Base-by-base conservation (phyloP, 371 early-diverging fungal genomes). In the Paraphysoderma sedebokerense region DNA sequence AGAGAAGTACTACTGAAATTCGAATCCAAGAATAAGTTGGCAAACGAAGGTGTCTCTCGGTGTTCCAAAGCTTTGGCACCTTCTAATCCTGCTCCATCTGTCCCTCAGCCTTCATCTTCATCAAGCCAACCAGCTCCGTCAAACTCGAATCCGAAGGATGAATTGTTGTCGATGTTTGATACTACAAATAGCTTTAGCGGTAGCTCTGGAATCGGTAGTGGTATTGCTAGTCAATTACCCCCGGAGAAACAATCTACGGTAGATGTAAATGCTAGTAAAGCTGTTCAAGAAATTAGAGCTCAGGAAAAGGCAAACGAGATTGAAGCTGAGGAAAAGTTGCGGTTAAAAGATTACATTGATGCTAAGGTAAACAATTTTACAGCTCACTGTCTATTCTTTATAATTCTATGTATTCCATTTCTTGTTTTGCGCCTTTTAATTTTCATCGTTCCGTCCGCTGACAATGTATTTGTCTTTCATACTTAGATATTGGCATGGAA, bases 281-380 rank as follows among this genome's bases (percentile, higher is more conserved):
- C 57, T 0, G 81, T 87, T 29, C 58, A 67, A 17, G 72, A 69
- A 46, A 65, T 92, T 61, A 76, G 92, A 5, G 76, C 66, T 12
- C 72, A 78, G 50, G 82, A 84, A 24, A 66, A 68, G 33, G 63
- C 67, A 38, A 68, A 66, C 45, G 87, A 82, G 45, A 59, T 62
- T 2, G 90, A 93, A 36, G 92, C 90, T 17, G 77, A 73, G 4
- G 70, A 81, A 55, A 74, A 76, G 38, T 54, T 92, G 44, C 62
- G 66, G 37, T 60, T 81, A 22, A 69, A 67, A 29, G 95, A 97
- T 54, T 59, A 69, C n/a, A 78, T 92, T 6, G 90, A 93, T 51
- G 68, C 63, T 8, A 50, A 49, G 53, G 67, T 72, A n/a, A n/a
- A n/a, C n/a, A n/a, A n/a, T n/a, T n/a, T n/a, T n/a, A n/a, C 47